These are phyloP conservation scores for Acacia pycnantha DNA, from an alignment of 331 rosid species.

Conservation along the genomic window DNA sequence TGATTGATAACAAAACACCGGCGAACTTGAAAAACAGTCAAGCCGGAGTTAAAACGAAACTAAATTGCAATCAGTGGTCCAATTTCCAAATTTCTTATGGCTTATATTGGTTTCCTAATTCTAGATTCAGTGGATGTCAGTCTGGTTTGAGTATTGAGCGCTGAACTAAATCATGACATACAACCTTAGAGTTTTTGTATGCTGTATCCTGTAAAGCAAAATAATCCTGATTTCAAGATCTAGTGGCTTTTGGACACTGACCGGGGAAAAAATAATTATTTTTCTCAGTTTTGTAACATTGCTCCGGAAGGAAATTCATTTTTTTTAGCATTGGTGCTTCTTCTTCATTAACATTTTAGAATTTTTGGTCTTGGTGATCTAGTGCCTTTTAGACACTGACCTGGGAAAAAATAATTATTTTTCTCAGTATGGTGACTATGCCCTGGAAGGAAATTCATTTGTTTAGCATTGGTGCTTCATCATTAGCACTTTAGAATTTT, in stretches of 20 bases:
- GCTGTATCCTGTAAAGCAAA: not conserved
- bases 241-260: conserved; percentile 8
- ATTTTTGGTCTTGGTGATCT: not conserved
- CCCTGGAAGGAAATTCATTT: conserved; percentile 10
- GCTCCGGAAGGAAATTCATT: conserved; percentile 10
- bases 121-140: not conserved
- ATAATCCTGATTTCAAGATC: conserved; percentile 9
- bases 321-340: conserved; percentile 13
- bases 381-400: conserved; percentile 7
- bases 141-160: not conserved
- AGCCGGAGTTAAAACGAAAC: not conserved
- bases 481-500: conserved; percentile 7
- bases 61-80: not conserved
- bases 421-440: not conserved
- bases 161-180: not conserved
- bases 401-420: not conserved
- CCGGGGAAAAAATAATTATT: not conserved
- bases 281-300: not conserved
- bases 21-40: not conserved
- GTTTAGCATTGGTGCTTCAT: conserved; percentile 8
- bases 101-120: not conserved
- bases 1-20: not conserved
- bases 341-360: conserved; percentile 7
- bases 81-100: not conserved
- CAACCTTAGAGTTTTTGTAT: not conserved